Base-by-base conservation (phyloP, 2,329 filamentous ascomycete species). In the Talaromyces sp. region DNA sequence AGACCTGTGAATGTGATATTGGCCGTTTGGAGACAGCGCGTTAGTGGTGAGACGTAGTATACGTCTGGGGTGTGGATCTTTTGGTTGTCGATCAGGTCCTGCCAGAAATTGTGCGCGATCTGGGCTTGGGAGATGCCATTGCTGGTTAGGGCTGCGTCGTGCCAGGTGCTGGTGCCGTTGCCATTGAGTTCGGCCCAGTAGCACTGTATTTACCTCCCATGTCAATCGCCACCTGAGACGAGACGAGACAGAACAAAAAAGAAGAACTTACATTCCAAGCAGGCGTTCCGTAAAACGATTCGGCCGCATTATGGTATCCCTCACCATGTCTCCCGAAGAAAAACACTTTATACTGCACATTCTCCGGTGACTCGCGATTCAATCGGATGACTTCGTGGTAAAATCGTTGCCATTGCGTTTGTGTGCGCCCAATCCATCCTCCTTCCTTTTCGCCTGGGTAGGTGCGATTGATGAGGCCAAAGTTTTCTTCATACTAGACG, bases 251-350 rank as follows among this genome's bases (percentile, higher is more conserved):
- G 28, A 31, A 31, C 21, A 48, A 5, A 21, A 8, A 17, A 11
- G 33, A 25, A 13, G 17, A 7, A 73, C 77, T 56, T 69, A 80
- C 79, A 67, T 86, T 82, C 84, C 83, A 86, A 0, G 78, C 80
- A 3, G 78, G 75, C 0, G 81, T 85, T 39, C 83, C 83, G 61
- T 84, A 85, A 63, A 75, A 80, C 1, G 72, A 67, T 65, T 86
- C 79, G 1, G 82, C 83, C 9, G 81, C 81, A 63, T 86, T 86
- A 69, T 86, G 81, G 63, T 73, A 80, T 9, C 83, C 83, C 66
- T 86, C 78, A 17, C 84, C 84, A 64, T 86, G 84, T 25, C 84
- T 78, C 36, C 80, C 83, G 52, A 84, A 69, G 68, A 81, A 84
- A 25, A 86, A 69, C 2, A 86, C 72, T 48, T 80, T 80, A 70